Evolutionary conservation across 306 rosid species (phyloP), one percentile per base, ranked within the genome.

Genomic region (Pterocarpus santalinus): DNA sequence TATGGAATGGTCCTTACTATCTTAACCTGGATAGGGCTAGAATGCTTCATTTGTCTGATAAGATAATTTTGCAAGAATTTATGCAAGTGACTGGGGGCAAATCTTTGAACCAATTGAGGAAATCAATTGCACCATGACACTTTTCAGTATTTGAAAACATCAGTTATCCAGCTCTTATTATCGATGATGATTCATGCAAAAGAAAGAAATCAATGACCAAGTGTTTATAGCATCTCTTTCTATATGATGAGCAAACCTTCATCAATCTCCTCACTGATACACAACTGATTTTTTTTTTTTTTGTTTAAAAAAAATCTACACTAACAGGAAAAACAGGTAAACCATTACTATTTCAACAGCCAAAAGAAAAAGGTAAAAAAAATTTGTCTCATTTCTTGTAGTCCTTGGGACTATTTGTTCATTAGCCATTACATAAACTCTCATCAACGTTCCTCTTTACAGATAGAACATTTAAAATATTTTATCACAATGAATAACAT

Each of bases 131-230:
- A 32, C 2, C 16, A n/a, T n/a, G 49, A 55, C 73, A 30, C 30
- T 30, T 63, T 1, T 36, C 5, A 33, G 22, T 58, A 15, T 33
- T 66, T 12, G 34, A 17, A 49, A 67, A 15, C 62, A 80, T 12
- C 38, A 60, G 13, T 30, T 13, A 33, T 17, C 57, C 13, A 0
- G 16, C n/a, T 16, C 44, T 65, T 41, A 34, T 34, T n/a, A 81
- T 70, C 52, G 7, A 58, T 3, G 43, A 17, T 17, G 3, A 34
- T 60, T 51, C 39, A 56, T 60, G 7, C 3, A 35, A 35, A 85
- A 49, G 47, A 55, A 36, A 35, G 38, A 58, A 17, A 71, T 57
- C 41, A 66, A 77, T 73, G 32, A 67, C n/a, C 2, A 73, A 8
- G 39, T 77, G 5, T 39, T 22, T 8, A 72, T 38, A 28, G 8